Evolutionary conservation across 2,329 filamentous ascomycete species (phyloP).

Genomic region (Penicillium brevicompactum): DNA sequence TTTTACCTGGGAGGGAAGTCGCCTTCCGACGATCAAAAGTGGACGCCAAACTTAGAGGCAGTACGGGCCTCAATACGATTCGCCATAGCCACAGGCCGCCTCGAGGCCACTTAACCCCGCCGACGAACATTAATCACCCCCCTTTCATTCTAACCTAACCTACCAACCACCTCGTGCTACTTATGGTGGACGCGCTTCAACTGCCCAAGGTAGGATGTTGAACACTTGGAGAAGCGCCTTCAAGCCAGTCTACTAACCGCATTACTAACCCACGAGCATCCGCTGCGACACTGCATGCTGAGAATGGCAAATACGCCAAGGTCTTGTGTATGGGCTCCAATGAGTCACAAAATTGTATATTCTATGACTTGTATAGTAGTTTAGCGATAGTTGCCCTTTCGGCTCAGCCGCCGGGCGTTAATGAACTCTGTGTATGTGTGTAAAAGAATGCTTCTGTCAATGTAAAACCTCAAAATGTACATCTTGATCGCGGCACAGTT

Average conservation of each 20-base stretch:
- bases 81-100: too few species aligned
- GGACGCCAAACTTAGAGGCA: too few species aligned
- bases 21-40: too few species aligned
- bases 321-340: constrained; percentile 28
- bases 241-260: constrained; percentile 10
- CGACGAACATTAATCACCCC: too few species aligned
- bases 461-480: too few species aligned
- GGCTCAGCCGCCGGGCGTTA: constrained; percentile 18
- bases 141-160: constrained; percentile 10
- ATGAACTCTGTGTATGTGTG: too few species aligned
- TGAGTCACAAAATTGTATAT: constrained; percentile 23
- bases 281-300: constrained; percentile 21
- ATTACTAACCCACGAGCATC: constrained; percentile 29
- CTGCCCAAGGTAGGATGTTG: constrained; percentile 37
- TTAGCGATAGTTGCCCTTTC: constrained; percentile 11
- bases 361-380: constrained; percentile 17
- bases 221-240: constrained; percentile 38
- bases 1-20: too few species aligned
- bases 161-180: constrained; percentile 5
- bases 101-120: too few species aligned
- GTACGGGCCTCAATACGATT: too few species aligned
- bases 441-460: too few species aligned
- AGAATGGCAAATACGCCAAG: constrained; percentile 21
- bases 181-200: constrained; percentile 36
- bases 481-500: too few species aligned